Conservation (phyloP, 495 filamentous ascomycete genomes). For the Glutinoglossum americanum region DNA sequence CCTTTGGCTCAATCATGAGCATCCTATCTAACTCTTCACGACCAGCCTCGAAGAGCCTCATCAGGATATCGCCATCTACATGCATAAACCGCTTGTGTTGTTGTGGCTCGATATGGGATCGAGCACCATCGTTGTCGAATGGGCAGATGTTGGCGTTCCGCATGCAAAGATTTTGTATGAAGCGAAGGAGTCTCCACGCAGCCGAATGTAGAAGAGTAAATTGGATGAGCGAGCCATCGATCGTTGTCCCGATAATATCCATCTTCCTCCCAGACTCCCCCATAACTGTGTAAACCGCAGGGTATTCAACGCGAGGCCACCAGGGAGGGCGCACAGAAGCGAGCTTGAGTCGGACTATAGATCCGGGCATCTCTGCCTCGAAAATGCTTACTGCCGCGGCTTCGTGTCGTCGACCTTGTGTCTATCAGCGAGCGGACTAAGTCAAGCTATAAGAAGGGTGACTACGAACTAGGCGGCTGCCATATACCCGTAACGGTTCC, state of each 20-base stretch:
- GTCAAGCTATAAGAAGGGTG: background rate
- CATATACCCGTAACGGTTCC: constrained; percentile 29
- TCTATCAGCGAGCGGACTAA: background rate
- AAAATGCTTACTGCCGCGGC: constrained; percentile 25
- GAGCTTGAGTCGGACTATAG: constrained; percentile 26
- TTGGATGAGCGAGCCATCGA: constrained; percentile 42
- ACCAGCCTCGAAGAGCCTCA: background rate
- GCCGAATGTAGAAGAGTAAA: constrained; percentile 32
- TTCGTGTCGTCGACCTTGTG: background rate
- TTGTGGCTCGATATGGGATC: constrained; percentile 3
- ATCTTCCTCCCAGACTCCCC: constrained; percentile 12
- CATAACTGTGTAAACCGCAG: constrained; percentile 13
- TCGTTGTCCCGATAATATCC: constrained; percentile 36
- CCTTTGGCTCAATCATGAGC: background rate
- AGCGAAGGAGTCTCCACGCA: constrained; percentile 36
- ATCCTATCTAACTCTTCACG: background rate
- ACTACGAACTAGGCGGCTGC: constrained; percentile 8
- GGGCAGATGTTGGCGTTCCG: background rate
- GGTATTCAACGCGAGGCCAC: constrained; percentile 12
- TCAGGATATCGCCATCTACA: constrained; percentile 4
- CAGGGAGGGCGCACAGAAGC: constrained; percentile 24
- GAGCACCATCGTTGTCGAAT: background rate
- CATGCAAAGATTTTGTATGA: constrained; percentile 33
- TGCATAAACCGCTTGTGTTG: constrained; percentile 6
- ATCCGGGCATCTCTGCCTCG: constrained; percentile 25